phyloP scores from a whole-genome alignment of 2,329 filamentous ascomycete genomes.

The Alternaria viburni region DNA sequence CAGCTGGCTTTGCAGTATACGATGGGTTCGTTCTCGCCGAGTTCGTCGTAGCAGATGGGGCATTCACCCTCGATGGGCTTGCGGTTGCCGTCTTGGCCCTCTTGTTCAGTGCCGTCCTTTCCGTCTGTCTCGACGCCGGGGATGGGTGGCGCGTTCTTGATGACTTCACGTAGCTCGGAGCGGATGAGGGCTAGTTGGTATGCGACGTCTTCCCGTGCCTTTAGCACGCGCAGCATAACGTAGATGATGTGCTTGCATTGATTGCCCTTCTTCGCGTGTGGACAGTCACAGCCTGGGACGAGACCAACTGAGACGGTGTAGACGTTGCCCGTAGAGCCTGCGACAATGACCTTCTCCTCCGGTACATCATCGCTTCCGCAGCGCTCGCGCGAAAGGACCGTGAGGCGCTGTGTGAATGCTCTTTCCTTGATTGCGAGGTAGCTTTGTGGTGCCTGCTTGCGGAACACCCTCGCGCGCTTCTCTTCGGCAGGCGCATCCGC shows the following conservation, averaged over 20 bases:
- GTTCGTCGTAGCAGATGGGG: conserved; percentile 60
- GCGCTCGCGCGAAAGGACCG: conserved; percentile 60
- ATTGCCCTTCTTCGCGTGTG: conserved; percentile 60
- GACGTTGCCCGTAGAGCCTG: conserved; percentile 67
- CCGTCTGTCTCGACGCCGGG: conserved; percentile 48
- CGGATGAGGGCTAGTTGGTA: conserved; percentile 68
- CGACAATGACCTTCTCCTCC: conserved; percentile 62
- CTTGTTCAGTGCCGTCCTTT: conserved; percentile 31
- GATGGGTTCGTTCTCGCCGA: conserved; percentile 41
- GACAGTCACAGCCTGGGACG: conserved; percentile 62
- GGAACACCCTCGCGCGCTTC: conserved; percentile 41
- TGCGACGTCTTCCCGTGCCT: conserved; percentile 60
- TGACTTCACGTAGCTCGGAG: conserved; percentile 63
- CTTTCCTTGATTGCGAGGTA: conserved; percentile 57
- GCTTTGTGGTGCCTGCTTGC: conserved; percentile 51
- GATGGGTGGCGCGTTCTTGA: conserved; percentile 59
- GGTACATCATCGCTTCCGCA: conserved; percentile 53
- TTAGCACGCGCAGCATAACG: conserved; percentile 64
- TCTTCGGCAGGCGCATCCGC: conserved; percentile 28
- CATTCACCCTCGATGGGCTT: conserved; percentile 68
- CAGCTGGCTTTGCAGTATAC: conserved; percentile 66
- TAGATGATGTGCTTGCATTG: conserved; percentile 72
- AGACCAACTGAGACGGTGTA: conserved; percentile 63
- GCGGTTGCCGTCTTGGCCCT: conserved; percentile 53
- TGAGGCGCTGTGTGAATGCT: conserved; percentile 62